A percentile compares a stretch with the other conserved stretches of the same genome.
Evolutionary conservation across 257 asterid species (phyloP).

Genomic region (Fraxinus excelsior): DNA sequence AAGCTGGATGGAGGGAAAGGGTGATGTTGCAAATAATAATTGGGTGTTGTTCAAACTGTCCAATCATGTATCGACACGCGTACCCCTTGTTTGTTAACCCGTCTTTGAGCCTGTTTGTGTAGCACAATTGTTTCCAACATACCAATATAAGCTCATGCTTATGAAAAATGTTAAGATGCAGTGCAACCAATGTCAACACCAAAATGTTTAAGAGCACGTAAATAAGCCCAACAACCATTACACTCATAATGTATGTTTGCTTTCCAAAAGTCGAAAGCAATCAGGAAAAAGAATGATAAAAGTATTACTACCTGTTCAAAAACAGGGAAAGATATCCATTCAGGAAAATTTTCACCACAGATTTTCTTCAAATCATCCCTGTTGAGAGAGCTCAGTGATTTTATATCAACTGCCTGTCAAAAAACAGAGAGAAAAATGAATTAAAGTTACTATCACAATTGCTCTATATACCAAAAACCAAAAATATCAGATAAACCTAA

Average conservation of each 20-base stretch:
- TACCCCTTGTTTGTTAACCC: no score
- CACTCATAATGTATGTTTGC: constrained; percentile 1
- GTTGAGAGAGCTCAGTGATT: constrained; percentile 70
- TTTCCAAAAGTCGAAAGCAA: constrained; percentile 17
- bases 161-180: background rate
- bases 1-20: no score
- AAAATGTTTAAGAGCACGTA: background rate
- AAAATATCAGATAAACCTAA: constrained; percentile 6
- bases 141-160: background rate
- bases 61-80: no score
- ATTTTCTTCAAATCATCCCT: constrained; percentile 91
- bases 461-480: background rate
- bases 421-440: constrained; percentile 29
- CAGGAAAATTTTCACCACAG: constrained; percentile 93
- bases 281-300: constrained; percentile 6
- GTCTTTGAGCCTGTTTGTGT: no score
- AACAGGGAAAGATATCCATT: constrained; percentile 96
- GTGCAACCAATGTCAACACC: background rate
- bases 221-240: constrained; percentile 2
- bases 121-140: background rate
- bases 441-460: background rate
- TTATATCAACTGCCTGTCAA: constrained; percentile 86
- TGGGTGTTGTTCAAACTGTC: no score
- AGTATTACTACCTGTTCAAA: constrained; percentile 71
- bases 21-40: no score